A percentile compares a stretch with the other conserved stretches of the same genome.
phyloP scores from a whole-genome alignment of 805 yeast genomes.

The Ogataea nitratoaversa region DNA sequence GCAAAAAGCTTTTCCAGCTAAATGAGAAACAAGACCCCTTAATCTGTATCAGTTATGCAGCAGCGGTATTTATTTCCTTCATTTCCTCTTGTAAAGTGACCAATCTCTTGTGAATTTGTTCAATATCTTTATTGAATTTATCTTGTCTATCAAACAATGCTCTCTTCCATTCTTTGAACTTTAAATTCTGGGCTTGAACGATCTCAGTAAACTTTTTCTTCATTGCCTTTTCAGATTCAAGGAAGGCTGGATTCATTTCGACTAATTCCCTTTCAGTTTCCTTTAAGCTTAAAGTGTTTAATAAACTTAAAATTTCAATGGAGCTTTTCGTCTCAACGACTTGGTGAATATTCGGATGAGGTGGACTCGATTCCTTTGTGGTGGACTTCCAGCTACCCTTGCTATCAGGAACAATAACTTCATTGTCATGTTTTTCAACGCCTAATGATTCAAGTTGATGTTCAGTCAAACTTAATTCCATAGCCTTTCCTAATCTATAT shows the following conservation, averaged over 20 bases:
- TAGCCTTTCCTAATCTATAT: constrained; percentile 28
- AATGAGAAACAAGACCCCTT: too few relatives aligned
- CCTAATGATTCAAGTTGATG: constrained; percentile 19
- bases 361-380: constrained; percentile 11
- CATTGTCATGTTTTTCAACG: constrained; percentile 16
- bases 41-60: too few relatives aligned
- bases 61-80: constrained; percentile 5
- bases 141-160: constrained; percentile 52
- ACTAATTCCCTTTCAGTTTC: constrained; percentile 37
- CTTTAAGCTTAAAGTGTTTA: constrained; percentile 33
- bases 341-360: constrained; percentile 27
- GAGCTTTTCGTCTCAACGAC: constrained; percentile 25
- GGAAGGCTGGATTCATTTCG: constrained; percentile 43
- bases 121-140: constrained; percentile 52
- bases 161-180: constrained; percentile 60
- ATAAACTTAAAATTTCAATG: constrained; percentile 34
- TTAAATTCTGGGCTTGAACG: constrained; percentile 46
- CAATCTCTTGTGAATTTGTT: constrained; percentile 34
- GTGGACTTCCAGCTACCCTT: constrained; percentile 25
- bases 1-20: too few relatives aligned
- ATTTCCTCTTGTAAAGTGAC: constrained; percentile 33
- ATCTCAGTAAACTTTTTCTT: constrained; percentile 41
- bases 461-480: constrained; percentile 20
- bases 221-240: constrained; percentile 40
- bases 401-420: constrained; percentile 20